phyloP scores from a whole-genome alignment of 2,329 filamentous ascomycete genomes.

The Pyricularia pennisetigena region DNA sequence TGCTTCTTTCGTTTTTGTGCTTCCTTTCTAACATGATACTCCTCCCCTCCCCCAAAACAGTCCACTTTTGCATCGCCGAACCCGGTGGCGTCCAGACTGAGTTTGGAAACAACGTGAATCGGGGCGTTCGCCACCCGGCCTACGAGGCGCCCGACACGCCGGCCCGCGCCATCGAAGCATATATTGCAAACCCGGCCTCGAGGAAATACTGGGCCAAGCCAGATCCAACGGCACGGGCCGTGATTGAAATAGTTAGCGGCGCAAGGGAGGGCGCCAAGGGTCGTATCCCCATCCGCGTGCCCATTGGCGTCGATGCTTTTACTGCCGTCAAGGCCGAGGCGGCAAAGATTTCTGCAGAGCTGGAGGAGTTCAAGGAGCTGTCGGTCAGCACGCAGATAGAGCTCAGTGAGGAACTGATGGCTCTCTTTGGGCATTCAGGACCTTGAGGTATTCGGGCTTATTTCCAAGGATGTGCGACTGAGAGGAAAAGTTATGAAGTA shows the following conservation, averaged over 20 bases:
- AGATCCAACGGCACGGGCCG: constrained; percentile 21
- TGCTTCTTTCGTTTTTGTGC: not conserved
- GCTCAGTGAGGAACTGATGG: not conserved
- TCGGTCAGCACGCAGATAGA: constrained; percentile 15
- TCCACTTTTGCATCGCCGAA: constrained; percentile 31
- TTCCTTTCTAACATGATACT: not conserved
- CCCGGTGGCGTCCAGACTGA: constrained; percentile 29
- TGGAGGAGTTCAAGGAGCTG: constrained; percentile 24
- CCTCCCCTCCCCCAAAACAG: constrained; percentile 8
- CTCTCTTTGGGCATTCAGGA: not conserved
- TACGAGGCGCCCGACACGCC: constrained; percentile 24
- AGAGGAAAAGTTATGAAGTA: too few relatives aligned
- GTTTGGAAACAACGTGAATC: constrained; percentile 18
- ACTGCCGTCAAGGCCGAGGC: constrained; percentile 20
- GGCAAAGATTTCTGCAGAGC: constrained; percentile 17
- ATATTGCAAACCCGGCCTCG: constrained; percentile 13
- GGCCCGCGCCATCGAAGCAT: constrained; percentile 17
- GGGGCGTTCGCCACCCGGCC: constrained; percentile 27
- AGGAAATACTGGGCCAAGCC: constrained; percentile 20
- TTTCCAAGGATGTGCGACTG: too few relatives aligned
- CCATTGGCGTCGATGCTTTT: constrained; percentile 28
- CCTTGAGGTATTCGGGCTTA: not conserved
- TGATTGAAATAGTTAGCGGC: constrained; percentile 19
- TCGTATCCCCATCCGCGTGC: constrained; percentile 29
- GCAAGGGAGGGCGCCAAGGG: not conserved